A percentile compares a stretch with the other conserved stretches of the same genome.
Evolutionary conservation across 345 rosid genomes (phyloP).

Genomic region (Heritiera littoralis): DNA sequence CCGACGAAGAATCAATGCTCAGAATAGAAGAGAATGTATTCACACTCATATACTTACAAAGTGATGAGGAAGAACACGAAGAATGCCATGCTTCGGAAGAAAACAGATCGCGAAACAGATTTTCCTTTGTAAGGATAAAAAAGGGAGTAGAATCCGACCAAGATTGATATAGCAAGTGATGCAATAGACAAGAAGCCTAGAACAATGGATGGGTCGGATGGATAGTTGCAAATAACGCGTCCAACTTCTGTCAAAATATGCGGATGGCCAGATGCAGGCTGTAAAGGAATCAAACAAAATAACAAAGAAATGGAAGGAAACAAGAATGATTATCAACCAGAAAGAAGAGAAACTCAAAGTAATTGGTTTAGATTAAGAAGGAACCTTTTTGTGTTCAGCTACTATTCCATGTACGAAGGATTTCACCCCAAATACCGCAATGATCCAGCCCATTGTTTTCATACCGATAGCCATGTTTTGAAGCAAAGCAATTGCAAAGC

Average conservation of each 20-base stretch:
- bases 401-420: too few species aligned
- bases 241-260: not conserved
- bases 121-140: slow-evolving; percentile 34
- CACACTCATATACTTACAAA: slow-evolving; percentile 8
- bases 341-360: too few species aligned
- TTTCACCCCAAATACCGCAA: too few species aligned
- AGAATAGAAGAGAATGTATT: not conserved
- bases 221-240: slow-evolving; percentile 32
- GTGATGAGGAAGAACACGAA: slow-evolving; percentile 31
- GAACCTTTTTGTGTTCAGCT: too few species aligned
- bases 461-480: too few species aligned
- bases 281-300: not conserved
- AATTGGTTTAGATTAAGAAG: too few species aligned
- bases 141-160: slow-evolving; percentile 22
- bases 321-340: not conserved
- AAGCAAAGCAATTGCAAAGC: too few species aligned
- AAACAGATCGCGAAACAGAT: slow-evolving; percentile 23
- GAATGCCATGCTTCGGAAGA: slow-evolving; percentile 28
- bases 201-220: slow-evolving; percentile 30
- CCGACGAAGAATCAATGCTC: not conserved
- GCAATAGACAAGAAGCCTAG: slow-evolving; percentile 30
- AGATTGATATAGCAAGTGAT: slow-evolving; percentile 23
- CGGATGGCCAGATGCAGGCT: slow-evolving; percentile 31
- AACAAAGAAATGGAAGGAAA: not conserved
- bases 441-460: too few species aligned